phyloP scores from a whole-genome alignment of 2,329 filamentous ascomycete species.

The Ophiostoma populinum region DNA sequence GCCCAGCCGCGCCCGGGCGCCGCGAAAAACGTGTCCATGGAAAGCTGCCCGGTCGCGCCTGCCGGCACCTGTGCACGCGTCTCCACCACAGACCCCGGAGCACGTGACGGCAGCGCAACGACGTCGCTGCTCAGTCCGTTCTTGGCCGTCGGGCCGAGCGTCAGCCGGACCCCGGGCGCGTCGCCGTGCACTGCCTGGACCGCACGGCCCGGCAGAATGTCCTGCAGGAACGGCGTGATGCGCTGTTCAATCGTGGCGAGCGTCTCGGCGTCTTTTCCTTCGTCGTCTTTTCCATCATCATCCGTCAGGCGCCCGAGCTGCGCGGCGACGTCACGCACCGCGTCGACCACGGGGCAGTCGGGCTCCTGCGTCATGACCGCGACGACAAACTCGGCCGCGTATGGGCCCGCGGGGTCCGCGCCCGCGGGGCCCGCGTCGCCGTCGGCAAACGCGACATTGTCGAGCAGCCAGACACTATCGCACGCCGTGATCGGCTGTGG shows the following conservation, averaged over 20 bases:
- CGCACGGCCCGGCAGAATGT: slow-evolving; percentile 51
- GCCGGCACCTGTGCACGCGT: slow-evolving; percentile 32
- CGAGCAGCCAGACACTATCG: slow-evolving; percentile 74
- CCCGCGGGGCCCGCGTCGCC: slow-evolving; percentile 19
- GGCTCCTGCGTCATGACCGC: slow-evolving; percentile 63
- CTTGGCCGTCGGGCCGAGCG: slow-evolving; percentile 50
- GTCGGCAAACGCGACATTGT: slow-evolving; percentile 59
- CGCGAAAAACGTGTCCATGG: slow-evolving; percentile 58
- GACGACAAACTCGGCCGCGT: slow-evolving; percentile 71
- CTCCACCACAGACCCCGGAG: slow-evolving; percentile 28
- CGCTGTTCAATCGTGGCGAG: slow-evolving; percentile 43
- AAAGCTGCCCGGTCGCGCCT: slow-evolving; percentile 34
- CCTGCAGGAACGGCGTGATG: slow-evolving; percentile 62
- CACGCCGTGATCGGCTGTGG: slow-evolving; percentile 40
- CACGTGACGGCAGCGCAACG: slow-evolving; percentile 30
- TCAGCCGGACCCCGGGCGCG: slow-evolving; percentile 24
- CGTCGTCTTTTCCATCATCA: slow-evolving; percentile 21
- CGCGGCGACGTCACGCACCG: slow-evolving; percentile 53
- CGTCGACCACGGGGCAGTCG: slow-evolving; percentile 46
- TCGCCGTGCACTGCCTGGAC: slow-evolving; percentile 44
- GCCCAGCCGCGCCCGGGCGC: slow-evolving; percentile 75
- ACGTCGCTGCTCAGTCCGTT: slow-evolving; percentile 56
- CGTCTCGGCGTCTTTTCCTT: slow-evolving; percentile 15
- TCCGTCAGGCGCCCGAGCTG: slow-evolving; percentile 32
- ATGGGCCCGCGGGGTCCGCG: slow-evolving; percentile 22